Evolutionary conservation across 2,329 filamentous ascomycete genomes (phyloP).

Genomic region (Microascus cirrosus): DNA sequence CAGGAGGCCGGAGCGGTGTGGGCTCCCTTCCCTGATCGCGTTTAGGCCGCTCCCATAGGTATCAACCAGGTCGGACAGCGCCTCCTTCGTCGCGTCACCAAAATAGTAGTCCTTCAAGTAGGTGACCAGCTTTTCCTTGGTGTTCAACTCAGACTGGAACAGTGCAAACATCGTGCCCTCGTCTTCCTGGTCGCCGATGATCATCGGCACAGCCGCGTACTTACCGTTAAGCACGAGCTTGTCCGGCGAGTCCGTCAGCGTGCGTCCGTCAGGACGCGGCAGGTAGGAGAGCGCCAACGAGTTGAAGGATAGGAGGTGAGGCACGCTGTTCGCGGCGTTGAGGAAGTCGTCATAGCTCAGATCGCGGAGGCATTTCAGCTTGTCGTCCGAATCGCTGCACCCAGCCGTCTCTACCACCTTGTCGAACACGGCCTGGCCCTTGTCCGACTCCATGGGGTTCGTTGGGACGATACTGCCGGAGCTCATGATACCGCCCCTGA

Average conservation of each 20-base stretch:
- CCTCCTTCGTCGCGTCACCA: constrained; percentile 33
- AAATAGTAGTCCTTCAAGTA: constrained; percentile 56
- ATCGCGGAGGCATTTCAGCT: constrained; percentile 53
- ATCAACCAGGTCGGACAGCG: constrained; percentile 44
- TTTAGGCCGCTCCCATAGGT: constrained; percentile 48
- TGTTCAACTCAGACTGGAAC: constrained; percentile 58
- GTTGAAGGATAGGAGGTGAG: constrained; percentile 54
- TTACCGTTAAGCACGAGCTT: constrained; percentile 36
- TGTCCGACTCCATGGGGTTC: constrained; percentile 51
- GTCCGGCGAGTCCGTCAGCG: constrained; percentile 53
- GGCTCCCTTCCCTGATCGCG: constrained; percentile 42
- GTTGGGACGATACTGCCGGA: constrained; percentile 54
- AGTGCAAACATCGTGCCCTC: constrained; percentile 67
- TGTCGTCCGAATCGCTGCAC: constrained; percentile 43
- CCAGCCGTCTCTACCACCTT: constrained; percentile 47
- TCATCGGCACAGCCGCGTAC: constrained; percentile 36
- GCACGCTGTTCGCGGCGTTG: constrained; percentile 58
- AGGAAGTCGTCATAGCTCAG: constrained; percentile 50
- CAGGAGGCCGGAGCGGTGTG: constrained; percentile 57
- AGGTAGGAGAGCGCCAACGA: constrained; percentile 63
- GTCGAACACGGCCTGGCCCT: constrained; percentile 56
- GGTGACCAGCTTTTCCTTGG: constrained; percentile 40
- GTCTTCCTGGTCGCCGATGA: constrained; percentile 66
- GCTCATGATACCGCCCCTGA: constrained; percentile 71
- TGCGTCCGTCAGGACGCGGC: constrained; percentile 58